Base-by-base conservation (phyloP, 192 early-diverging fungal genomes). In the Backusella tuberculispora region DNA sequence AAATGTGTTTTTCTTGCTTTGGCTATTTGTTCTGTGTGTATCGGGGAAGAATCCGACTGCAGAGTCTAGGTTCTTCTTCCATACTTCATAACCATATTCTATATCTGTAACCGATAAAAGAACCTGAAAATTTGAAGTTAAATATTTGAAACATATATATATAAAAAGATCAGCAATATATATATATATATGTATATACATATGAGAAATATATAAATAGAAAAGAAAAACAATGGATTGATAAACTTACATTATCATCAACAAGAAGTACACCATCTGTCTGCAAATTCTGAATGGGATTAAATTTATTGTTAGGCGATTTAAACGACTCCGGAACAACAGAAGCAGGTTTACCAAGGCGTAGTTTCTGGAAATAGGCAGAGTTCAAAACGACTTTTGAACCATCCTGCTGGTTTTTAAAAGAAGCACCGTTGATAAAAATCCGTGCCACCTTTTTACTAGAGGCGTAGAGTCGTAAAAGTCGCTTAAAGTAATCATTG, bases 271-370 rank as follows among this genome's bases (percentile, higher is more conserved):
- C 77, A 40, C 74, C 5, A 4, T 38, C 26, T 17, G 78, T 80
- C 21, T 46, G 67, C 14, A 80, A 24, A 45, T 13, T 13, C 9
- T 42, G n/a, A 45, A 74, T 34, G 14, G 77, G 78, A 44, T 80
- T 80, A 69, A 80, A 80, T 38, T 77, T 72, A 48, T 74, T 80
- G 69, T 80, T 80, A 47, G 43, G 77, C 24, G 78, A 77, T 42
- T 80, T 66, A 40, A 60, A 60, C 12, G 21, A 12, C 10, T 60
- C 26, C 24, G 53, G 3, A 26, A 60, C 53, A 26, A 24, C 10
- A 60, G 10, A 26, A 60, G 26, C 26, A 4, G 53, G 53, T 60
- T 60, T 60, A 3, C 53, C 53, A 60, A 60, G 53, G 3, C 21
- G 21, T 60, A 60, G 9, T 26, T 24, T 4, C 5, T 60, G 21